phyloP scores from a whole-genome alignment of 2,329 filamentous ascomycete species.

The Tricladium varicosporioides region DNA sequence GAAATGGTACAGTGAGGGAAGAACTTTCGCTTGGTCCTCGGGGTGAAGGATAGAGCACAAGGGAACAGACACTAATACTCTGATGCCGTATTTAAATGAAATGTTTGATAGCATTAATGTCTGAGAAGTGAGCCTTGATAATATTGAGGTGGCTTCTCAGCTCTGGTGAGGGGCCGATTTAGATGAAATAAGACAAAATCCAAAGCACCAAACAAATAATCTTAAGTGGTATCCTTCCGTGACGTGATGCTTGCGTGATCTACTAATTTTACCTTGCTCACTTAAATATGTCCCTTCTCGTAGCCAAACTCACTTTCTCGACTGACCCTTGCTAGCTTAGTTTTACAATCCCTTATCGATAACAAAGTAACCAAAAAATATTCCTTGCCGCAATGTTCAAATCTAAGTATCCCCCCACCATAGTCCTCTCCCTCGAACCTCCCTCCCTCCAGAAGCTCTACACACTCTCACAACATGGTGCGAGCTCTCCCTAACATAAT shows the following conservation, averaged over 20 bases:
- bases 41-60: constrained; percentile 14
- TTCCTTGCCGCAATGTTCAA: background rate
- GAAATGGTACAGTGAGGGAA: constrained; percentile 20
- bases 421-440: background rate
- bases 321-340: background rate
- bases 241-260: too few relatives aligned
- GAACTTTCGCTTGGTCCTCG: constrained; percentile 14
- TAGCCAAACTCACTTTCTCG: background rate
- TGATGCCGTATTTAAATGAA: constrained; percentile 5
- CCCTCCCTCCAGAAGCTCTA: background rate
- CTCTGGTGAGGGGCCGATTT: background rate
- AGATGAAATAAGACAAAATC: background rate
- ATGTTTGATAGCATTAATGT: background rate
- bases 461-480: background rate
- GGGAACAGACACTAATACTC: constrained; percentile 15
- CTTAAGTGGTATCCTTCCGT: too few relatives aligned
- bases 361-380: background rate
- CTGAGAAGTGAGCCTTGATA: background rate
- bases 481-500: constrained; percentile 78
- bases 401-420: background rate
- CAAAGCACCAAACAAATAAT: too few relatives aligned
- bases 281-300: too few relatives aligned
- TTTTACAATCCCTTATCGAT: constrained; percentile 12
- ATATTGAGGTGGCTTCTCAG: background rate
- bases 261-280: too few relatives aligned